These are phyloP conservation scores for Chaetoceros tenuissimus DNA, from an alignment of 108 stramenopile genomes.

Conservation along the genomic window DNA sequence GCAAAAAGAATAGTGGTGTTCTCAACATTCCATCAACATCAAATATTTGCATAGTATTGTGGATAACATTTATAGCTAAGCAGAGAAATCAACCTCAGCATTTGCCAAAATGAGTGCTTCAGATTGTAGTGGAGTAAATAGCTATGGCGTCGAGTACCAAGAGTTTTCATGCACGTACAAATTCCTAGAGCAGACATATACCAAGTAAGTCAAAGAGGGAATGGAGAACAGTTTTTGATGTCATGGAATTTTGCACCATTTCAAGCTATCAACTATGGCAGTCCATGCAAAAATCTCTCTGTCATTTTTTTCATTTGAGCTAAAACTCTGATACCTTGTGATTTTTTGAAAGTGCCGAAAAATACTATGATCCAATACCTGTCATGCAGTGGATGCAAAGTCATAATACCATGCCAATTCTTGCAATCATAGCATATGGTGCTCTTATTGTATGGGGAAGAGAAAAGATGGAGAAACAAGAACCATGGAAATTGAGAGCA, in stretches of 20 bases:
- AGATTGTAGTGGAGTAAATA: constrained; percentile 34
- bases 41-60: too few relatives aligned
- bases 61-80: too few relatives aligned
- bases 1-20: too few relatives aligned
- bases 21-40: too few relatives aligned
- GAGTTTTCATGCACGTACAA: constrained; percentile 41
- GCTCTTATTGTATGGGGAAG: constrained; percentile 29
- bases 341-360: constrained; percentile 37
- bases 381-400: constrained; percentile 34
- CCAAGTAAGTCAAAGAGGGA: too few relatives aligned
- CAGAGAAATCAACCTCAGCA: too few relatives aligned
- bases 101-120: too few relatives aligned
- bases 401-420: constrained; percentile 25
- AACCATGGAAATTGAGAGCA: constrained; percentile 57
- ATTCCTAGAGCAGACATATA: constrained; percentile 12
- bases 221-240: too few relatives aligned
- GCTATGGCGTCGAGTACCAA: constrained; percentile 23
- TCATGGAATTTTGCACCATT: too few relatives aligned
- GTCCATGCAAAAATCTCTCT: too few relatives aligned
- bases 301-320: too few relatives aligned
- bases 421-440: constrained; percentile 29
- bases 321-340: constrained; percentile 25
- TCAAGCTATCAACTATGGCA: too few relatives aligned
- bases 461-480: constrained; percentile 28
- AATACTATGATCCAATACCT: constrained; percentile 29